These are phyloP conservation scores for Trichosanthes truncata DNA, from an alignment of 306 rosid genomes.

Conservation along the genomic window DNA sequence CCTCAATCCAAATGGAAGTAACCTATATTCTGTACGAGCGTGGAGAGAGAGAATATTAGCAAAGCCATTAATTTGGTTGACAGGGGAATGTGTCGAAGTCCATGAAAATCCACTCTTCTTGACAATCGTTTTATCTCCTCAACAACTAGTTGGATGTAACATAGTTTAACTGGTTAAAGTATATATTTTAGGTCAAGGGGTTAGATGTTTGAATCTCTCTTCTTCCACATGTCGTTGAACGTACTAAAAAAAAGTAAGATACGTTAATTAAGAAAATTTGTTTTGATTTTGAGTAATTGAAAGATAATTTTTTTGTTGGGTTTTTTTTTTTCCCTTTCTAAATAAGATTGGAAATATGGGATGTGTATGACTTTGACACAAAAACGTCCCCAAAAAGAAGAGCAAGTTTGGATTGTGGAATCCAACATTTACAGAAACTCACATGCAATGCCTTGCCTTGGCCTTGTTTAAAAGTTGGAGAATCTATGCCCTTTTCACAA, in stretches of 20 bases:
- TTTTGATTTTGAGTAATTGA: neutral
- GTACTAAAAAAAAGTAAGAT: neutral
- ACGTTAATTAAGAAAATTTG: too few species aligned
- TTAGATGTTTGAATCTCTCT: too few species aligned
- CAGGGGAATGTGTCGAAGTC: too few species aligned
- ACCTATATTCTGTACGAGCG: too few species aligned
- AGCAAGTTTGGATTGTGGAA: slow-evolving; percentile 56
- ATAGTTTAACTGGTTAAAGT: too few species aligned
- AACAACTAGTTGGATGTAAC: too few species aligned
- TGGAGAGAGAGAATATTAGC: too few species aligned
- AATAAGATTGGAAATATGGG: slow-evolving; percentile 9
- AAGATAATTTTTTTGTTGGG: neutral
- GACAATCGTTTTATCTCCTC: too few species aligned
- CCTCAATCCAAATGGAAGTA: too few species aligned
- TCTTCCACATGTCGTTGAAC: neutral
- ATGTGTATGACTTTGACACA: slow-evolving; percentile 13
- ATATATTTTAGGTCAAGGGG: too few species aligned
- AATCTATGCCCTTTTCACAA: slow-evolving; percentile 47
- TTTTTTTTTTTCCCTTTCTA: neutral
- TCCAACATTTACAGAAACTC: slow-evolving; percentile 43
- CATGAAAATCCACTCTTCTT: too few species aligned
- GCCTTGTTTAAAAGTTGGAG: slow-evolving; percentile 50
- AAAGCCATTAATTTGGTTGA: too few species aligned
- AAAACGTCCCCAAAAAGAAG: slow-evolving; percentile 17
- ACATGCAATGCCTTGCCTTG: slow-evolving; percentile 32